phyloP scores from a whole-genome alignment of 306 rosid species.

The Canavalia ensiformis region DNA sequence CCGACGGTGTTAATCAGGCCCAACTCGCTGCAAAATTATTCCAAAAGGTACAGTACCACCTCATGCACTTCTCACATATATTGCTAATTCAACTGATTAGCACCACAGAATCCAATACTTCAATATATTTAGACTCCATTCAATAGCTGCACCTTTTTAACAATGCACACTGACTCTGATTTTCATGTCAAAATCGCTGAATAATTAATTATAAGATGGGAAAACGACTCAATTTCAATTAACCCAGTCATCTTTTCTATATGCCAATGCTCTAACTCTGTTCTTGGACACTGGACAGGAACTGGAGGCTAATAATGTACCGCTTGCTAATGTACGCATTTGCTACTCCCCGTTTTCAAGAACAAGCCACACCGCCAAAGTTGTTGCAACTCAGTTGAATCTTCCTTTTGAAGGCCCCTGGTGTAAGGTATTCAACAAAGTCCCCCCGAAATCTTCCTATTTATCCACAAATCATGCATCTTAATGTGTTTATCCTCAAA shows the following conservation, averaged over 20 bases:
- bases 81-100: too few species aligned
- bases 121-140: too few species aligned
- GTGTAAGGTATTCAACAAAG: constrained; percentile 64
- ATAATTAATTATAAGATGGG: too few species aligned
- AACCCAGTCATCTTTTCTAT: too few species aligned
- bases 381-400: constrained; percentile 66
- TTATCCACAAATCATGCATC: not conserved
- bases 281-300: constrained; percentile 53
- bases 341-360: constrained; percentile 91
- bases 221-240: not conserved
- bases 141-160: too few species aligned
- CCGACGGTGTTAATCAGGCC: constrained; percentile 80
- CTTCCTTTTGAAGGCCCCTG: constrained; percentile 74
- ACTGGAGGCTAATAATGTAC: constrained; percentile 59
- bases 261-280: constrained; percentile 4
- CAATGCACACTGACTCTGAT: not conserved
- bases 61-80: not conserved
- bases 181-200: not conserved
- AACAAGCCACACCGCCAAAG: constrained; percentile 74
- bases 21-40: constrained; percentile 68
- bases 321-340: constrained; percentile 71
- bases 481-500: not conserved
- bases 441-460: too few species aligned
- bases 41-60: constrained; percentile 52
- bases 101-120: too few species aligned